These are phyloP conservation scores for Hippophae tibetana DNA, from an alignment of 306 rosid genomes.

Conservation along the genomic window DNA sequence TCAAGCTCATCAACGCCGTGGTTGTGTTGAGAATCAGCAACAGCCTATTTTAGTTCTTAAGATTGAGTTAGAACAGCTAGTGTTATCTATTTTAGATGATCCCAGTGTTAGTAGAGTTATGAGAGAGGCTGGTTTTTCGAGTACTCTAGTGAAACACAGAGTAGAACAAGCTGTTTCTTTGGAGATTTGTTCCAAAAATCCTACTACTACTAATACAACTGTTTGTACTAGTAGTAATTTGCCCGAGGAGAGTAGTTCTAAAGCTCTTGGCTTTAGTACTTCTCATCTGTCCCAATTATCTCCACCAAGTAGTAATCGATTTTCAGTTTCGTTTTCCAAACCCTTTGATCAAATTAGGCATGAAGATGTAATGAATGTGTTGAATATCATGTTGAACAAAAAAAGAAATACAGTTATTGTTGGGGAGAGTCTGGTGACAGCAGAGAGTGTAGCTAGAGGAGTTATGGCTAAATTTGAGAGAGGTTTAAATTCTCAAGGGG, in stretches of 20 bases:
- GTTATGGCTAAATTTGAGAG: slow-evolving; percentile 59
- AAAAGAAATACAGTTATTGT: slow-evolving; percentile 56
- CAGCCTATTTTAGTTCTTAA: slow-evolving; percentile 72
- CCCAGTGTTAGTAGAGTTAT: slow-evolving; percentile 92
- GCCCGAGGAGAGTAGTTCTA: too few species aligned
- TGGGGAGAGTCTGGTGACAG: slow-evolving; percentile 41
- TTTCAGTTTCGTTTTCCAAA: neutral
- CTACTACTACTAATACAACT: neutral
- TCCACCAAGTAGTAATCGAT: slow-evolving; percentile 15
- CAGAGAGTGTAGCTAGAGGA: slow-evolving; percentile 29
- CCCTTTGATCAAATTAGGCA: slow-evolving; percentile 23
- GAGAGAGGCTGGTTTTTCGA: slow-evolving; percentile 93
- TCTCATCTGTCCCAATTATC: slow-evolving; percentile 29
- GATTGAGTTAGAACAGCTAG: slow-evolving; percentile 74
- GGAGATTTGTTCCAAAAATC: slow-evolving; percentile 39
- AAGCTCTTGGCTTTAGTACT: too few species aligned
- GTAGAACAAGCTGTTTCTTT: slow-evolving; percentile 61
- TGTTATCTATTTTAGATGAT: slow-evolving; percentile 75
- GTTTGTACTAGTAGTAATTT: too few species aligned
- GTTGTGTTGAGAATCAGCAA: slow-evolving; percentile 71
- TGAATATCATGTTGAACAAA: slow-evolving; percentile 46
- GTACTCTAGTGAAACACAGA: slow-evolving; percentile 51
- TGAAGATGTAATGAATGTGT: slow-evolving; percentile 43
- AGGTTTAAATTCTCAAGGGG: slow-evolving; percentile 27
- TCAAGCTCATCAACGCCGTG: slow-evolving; percentile 90